These are phyloP conservation scores for Thinopyrum elongatum DNA, from an alignment of 176 grass and related monocot species.

Conservation along the genomic window DNA sequence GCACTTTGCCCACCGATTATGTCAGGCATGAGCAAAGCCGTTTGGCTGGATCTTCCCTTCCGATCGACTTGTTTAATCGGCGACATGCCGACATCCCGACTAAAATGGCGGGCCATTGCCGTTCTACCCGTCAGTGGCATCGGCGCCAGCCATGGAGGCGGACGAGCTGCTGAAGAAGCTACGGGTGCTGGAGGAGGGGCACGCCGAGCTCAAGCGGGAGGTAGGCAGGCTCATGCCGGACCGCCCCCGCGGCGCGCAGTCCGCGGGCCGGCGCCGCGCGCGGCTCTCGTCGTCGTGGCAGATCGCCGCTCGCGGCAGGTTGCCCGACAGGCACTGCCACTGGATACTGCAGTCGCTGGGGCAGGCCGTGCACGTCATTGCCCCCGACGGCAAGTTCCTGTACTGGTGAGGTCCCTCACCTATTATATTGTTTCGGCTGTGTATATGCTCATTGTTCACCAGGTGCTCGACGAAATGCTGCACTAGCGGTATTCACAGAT, in stretches of 20 bases:
- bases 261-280: no score
- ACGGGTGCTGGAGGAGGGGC: conserved; percentile 61
- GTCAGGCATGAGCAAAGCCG: conserved; percentile 12
- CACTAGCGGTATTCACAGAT: background rate
- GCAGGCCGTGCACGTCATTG: conserved; percentile 76
- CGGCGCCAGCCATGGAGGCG: conserved; percentile 33
- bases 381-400: conserved; percentile 54
- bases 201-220: conserved; percentile 28
- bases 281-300: conserved; percentile 26
- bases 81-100: no score
- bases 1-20: background rate
- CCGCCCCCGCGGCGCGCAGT: background rate
- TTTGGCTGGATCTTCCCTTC: background rate
- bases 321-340: conserved; percentile 73
- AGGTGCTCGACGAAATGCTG: background rate
- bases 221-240: background rate
- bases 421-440: background rate
- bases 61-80: background rate
- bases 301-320: conserved; percentile 20
- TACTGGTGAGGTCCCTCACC: conserved; percentile 56
- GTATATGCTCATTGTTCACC: background rate
- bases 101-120: background rate
- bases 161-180: conserved; percentile 67
- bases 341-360: conserved; percentile 74
- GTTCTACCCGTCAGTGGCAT: background rate